Evolutionary conservation across 805 yeast species (phyloP), one percentile per base, ranked within the genome.

Genomic region (Crinitomyces ghanaensis): DNA sequence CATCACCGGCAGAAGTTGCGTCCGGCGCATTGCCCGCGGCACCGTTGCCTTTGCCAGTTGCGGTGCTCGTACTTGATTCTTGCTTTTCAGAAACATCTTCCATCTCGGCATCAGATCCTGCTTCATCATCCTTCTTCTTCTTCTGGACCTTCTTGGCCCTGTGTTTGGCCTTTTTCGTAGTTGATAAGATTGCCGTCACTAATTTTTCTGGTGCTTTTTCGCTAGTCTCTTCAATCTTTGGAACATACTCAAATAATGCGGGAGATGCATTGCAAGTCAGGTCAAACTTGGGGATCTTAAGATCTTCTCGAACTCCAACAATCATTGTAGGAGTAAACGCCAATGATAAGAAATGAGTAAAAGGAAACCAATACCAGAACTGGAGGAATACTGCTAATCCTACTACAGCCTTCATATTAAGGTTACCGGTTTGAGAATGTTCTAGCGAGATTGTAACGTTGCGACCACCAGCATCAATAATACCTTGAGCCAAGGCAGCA

Each of bases 281-380:
- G 28, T 74, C 72, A 51, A 91, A 76, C 51, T 81, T 72, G 19
- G 98, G 97, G 40, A 83, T 77, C 55, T 77, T 77, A 56, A 88
- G 68, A 56, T 86, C 94, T 40, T 72, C 78, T 37, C 77, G 74
- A 8, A 91, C 81, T 43, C 95, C 95, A 45, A 83, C 74, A 14
- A 88, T 70, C 5, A 93, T 74, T 2, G 97, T 91, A 34, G 98
- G 95, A 6, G 91, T 72, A 60, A 86, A 86, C 22, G 96, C 83
- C 45, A 91, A 69, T 13, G 93, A 77, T 49, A 91, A 63, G 63
- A 91, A 91, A 59, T 91, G 97, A 1, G 96, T 74, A 38, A 86
- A 68, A 39, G 98, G 98, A 74, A 77, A 91, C 98, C 98, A 91
- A 60, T 85, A 83, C 98, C 98, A 91, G 53, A 81, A 82, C 62